Percentiles rank a stretch among this genome's conserved stretches.
Evolutionary conservation across 495 filamentous ascomycete genomes (phyloP).

Genomic region (Aspergillus diversus): DNA sequence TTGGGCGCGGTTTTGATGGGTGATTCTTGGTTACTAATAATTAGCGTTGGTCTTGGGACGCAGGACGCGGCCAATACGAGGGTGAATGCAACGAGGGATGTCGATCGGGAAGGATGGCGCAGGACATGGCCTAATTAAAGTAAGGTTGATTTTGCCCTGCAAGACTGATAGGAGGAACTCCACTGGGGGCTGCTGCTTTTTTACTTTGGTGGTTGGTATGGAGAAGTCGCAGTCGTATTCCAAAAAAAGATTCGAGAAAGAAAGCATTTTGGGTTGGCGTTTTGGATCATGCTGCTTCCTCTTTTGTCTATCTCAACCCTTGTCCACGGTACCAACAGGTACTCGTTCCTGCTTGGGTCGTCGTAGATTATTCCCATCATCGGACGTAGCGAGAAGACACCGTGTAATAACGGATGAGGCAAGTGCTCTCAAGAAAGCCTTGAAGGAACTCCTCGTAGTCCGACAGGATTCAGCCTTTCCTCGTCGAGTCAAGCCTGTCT

Average conservation of each 20-base stretch:
- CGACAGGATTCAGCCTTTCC: background rate
- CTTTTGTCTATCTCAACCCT: background rate
- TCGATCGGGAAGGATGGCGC: conserved; percentile 4
- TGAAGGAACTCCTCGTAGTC: background rate
- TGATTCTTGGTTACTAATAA: no score
- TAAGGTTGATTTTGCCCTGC: background rate
- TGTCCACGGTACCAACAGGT: background rate
- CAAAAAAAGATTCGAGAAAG: conserved; percentile 1
- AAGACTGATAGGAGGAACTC: no score
- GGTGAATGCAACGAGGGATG: conserved; percentile 1
- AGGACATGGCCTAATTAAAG: background rate
- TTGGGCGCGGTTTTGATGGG: no score
- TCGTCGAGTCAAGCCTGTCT: no score
- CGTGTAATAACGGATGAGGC: background rate
- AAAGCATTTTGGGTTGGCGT: background rate
- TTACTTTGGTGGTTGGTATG: background rate
- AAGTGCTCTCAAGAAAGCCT: background rate
- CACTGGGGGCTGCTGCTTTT: background rate
- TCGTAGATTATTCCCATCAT: no score
- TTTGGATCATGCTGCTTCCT: background rate
- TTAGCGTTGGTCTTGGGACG: no score
- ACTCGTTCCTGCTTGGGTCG: no score
- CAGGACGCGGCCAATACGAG: background rate
- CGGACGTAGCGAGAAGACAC: background rate
- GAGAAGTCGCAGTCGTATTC: background rate